Percentiles rank a stretch among this genome's conserved stretches.
phyloP scores from a whole-genome alignment of 441 rosid genomes.

The Kokia cookei region DNA sequence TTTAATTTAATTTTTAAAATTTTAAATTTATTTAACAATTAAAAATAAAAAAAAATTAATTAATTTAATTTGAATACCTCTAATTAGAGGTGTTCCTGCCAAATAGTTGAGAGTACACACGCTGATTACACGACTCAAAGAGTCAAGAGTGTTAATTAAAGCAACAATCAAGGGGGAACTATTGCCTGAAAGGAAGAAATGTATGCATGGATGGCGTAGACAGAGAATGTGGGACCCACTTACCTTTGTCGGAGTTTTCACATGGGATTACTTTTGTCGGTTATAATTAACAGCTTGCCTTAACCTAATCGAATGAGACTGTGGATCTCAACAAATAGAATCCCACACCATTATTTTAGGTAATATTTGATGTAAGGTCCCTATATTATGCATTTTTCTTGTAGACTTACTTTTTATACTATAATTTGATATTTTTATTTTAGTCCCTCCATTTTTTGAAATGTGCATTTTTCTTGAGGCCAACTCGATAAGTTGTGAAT shows the following conservation, averaged over 20 bases:
- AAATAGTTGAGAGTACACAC: not conserved
- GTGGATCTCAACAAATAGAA: not conserved
- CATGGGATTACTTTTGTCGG: conserved; percentile 10
- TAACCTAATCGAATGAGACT: not conserved
- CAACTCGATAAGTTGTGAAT: no score
- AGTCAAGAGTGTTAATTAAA: not conserved
- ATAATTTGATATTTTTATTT: no score
- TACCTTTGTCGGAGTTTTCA: not conserved
- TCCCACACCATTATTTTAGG: not conserved
- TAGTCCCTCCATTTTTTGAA: no score
- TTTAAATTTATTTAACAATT: no score
- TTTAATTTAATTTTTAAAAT: no score
- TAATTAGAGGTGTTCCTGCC: no score
- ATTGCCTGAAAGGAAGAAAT: not conserved
- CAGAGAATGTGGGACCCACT: not conserved
- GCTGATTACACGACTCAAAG: not conserved
- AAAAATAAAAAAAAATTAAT: no score
- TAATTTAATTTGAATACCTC: no score
- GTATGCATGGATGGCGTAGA: not conserved
- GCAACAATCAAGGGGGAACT: not conserved
- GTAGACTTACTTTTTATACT: no score
- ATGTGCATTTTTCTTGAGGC: no score
- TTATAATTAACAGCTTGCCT: not conserved
- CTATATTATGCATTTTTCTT: no score
- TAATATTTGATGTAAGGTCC: no score